These are phyloP conservation scores for Sanghuangporus weigelae DNA, from an alignment of 1,284 basidiomycete genomes.

Conservation along the genomic window DNA sequence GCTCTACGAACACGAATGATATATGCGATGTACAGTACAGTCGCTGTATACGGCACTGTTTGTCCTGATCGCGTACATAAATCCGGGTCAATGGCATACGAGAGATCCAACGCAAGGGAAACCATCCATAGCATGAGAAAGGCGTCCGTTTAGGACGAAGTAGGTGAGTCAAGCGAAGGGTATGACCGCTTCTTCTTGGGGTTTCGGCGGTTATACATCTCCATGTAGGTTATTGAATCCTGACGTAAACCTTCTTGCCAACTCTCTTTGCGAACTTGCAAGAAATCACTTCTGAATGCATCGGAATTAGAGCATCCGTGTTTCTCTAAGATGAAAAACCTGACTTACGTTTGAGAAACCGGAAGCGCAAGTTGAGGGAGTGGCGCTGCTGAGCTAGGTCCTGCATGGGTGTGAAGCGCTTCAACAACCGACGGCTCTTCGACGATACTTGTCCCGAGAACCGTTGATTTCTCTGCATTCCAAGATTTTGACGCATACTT, in stretches of 20 bases:
- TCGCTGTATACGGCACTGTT: too few relatives aligned
- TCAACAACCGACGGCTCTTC: neutral
- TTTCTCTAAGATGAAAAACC: neutral
- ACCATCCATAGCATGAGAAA: too few relatives aligned
- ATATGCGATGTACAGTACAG: too few relatives aligned
- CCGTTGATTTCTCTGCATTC: neutral
- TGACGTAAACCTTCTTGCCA: constrained; percentile 1
- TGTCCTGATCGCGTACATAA: too few relatives aligned
- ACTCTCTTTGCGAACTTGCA: neutral
- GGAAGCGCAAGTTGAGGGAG: neutral
- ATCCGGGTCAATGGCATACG: too few relatives aligned
- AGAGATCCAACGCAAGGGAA: too few relatives aligned
- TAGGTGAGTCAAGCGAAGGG: neutral
- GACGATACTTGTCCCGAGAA: neutral
- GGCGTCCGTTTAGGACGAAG: neutral
- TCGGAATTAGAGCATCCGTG: neutral
- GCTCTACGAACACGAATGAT: too few relatives aligned
- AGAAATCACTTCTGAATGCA: neutral
- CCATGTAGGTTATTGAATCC: constrained; percentile 6
- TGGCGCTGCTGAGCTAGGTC: neutral
- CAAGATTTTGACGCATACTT: neutral
- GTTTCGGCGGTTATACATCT: constrained; percentile 6
- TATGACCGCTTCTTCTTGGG: neutral
- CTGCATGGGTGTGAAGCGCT: neutral
- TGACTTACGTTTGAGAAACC: neutral